Evolutionary conservation across 148 eudicot genomes (phyloP).

Genomic region (Silene latifolia): DNA sequence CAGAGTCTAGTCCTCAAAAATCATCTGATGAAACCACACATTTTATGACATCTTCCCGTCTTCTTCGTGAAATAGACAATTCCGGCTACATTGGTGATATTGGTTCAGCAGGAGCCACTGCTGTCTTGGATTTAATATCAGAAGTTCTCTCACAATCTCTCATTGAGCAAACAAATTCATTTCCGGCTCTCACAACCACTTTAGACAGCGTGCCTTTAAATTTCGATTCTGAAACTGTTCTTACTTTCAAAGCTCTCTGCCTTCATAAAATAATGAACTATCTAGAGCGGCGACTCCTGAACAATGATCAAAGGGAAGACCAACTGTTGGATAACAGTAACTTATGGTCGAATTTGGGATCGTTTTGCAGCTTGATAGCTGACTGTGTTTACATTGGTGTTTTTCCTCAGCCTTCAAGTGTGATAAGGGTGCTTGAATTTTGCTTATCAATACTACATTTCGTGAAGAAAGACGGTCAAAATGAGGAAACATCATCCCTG

Average conservation of each 20-base stretch:
- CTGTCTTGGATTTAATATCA: conserved; percentile 73
- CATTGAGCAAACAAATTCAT: conserved; percentile 64
- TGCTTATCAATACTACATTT: conserved; percentile 82
- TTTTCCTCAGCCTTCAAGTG: conserved; percentile 71
- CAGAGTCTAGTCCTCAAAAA: conserved; percentile 42
- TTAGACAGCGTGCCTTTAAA: conserved; percentile 70
- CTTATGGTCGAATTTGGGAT: conserved; percentile 75
- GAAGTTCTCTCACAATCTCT: conserved; percentile 72
- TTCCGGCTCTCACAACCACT: conserved; percentile 50
- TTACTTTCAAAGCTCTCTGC: conserved; percentile 78
- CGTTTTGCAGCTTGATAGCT: conserved; percentile 72
- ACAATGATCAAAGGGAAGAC: conserved; percentile 70
- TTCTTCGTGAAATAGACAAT: conserved; percentile 73
- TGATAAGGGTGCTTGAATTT: conserved; percentile 71
- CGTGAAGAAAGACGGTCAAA: conserved; percentile 77
- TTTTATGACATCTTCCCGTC: conserved; percentile 46
- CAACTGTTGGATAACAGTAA: conserved; percentile 63
- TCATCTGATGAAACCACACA: conserved; percentile 31
- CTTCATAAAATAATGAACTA: conserved; percentile 78
- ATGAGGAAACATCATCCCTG: conserved; percentile 64
- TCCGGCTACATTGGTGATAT: conserved; percentile 76
- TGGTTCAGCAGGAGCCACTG: conserved; percentile 82
- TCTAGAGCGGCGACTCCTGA: conserved; percentile 72
- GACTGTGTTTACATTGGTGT: conserved; percentile 89
- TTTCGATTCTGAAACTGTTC: conserved; percentile 68